Evolutionary conservation across 257 asterid genomes (phyloP), one percentile per base, ranked within the genome.

Genomic region (Anisodus acutangulus): DNA sequence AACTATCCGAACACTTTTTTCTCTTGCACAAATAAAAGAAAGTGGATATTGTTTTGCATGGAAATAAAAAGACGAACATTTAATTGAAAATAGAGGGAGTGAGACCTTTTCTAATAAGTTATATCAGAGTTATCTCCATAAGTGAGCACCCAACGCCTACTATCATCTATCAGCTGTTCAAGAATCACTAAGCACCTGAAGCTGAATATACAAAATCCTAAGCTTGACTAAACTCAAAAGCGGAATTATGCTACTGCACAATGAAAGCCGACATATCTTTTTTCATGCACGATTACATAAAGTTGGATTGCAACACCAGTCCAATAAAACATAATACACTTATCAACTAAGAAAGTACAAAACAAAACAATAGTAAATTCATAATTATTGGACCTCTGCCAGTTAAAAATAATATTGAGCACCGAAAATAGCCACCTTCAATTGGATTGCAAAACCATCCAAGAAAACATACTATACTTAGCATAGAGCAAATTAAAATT

Each of bases 341-440:
- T 35, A 12, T 35, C 5, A 6, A 19, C 49, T 35, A 67, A 0
- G 1, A 66, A 66, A 66, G 72, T 66, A 31, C 10, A 31, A 79
- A 53, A 7, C 41, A 11, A 80, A 80, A 2, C 35, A 66, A 47
- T 31, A n/a, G 45, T 6, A 9, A 22, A 47, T 15, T 37, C 41
- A 12, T 22, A 16, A 45, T 66, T 13, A 35, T 12, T 37, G 35
- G 12, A 31, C 90, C 90, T 86, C 90, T 86, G 26, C 83, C 89
- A 31, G 74, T 43, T 81, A 86, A 85, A 55, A 83, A 8, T 9
- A 81, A 82, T 13, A 83, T 26, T 22, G 86, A 79, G 62, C 55
- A 64, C 41, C 1, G 35, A 31, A 31, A 31, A 31, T 31, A 31
- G 35, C 35, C 35, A 31, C 80, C 84, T 83, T 84, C 53, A 85